Conservation (phyloP, 164 flowering plant genomes). For the Tinospora cordifolia region DNA sequence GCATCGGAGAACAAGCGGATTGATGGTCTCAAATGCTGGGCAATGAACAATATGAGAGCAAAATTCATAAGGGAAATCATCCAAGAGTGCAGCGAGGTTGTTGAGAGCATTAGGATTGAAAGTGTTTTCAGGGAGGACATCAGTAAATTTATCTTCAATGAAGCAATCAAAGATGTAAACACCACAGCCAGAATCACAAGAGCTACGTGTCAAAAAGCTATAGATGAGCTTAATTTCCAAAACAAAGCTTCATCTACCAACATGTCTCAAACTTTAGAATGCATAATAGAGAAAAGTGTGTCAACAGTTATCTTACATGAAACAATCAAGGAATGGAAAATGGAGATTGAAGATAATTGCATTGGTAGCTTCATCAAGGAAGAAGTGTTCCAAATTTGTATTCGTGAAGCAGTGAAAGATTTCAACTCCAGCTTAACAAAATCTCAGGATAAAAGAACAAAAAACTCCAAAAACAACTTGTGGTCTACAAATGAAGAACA, state of each 20-base stretch:
- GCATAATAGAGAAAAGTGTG: slow-evolving; percentile 9
- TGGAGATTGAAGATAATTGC: slow-evolving; percentile 14
- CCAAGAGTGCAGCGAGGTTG: slow-evolving; percentile 19
- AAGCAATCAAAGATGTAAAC: slow-evolving; percentile 18
- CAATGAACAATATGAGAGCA: slow-evolving; percentile 23
- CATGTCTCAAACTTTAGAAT: slow-evolving; percentile 16
- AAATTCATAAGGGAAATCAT: slow-evolving; percentile 17
- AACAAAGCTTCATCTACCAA: slow-evolving; percentile 2
- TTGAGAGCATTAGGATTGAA: slow-evolving; percentile 18
- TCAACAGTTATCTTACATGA: slow-evolving; percentile 14
- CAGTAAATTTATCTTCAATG: slow-evolving; percentile 13
- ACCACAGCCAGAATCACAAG: neutral
- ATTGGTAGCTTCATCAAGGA: slow-evolving; percentile 22
- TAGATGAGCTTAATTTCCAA: neutral
- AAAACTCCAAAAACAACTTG: slow-evolving; percentile 1
- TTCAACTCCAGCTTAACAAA: slow-evolving; percentile 2
- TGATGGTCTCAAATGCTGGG: slow-evolving; percentile 14
- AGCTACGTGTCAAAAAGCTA: neutral
- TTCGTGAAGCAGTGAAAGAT: slow-evolving; percentile 22
- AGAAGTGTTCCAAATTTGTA: slow-evolving; percentile 14
- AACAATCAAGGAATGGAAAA: slow-evolving; percentile 23
- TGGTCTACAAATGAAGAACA: slow-evolving; percentile 3
- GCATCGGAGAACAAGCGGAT: neutral
- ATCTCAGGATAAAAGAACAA: slow-evolving; percentile 2
- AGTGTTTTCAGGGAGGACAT: slow-evolving; percentile 22